phyloP scores from a whole-genome alignment of 2,329 filamentous ascomycete genomes.

The Acrodontium crateriforme region DNA sequence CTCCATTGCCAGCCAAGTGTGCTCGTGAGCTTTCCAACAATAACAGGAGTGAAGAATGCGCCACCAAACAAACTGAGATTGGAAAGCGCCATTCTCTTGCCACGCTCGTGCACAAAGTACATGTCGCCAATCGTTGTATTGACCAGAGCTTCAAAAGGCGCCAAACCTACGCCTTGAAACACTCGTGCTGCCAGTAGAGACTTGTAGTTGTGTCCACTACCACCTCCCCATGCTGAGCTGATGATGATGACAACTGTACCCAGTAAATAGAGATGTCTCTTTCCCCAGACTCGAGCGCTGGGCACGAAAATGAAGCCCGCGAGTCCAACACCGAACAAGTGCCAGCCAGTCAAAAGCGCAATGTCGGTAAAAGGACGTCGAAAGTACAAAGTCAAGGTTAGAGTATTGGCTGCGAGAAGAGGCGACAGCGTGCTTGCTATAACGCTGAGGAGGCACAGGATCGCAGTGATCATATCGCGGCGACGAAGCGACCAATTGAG shows the following conservation, averaged over 20 bases:
- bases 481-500: slow-evolving; percentile 80
- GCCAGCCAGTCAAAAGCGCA: slow-evolving; percentile 75
- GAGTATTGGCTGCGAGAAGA: slow-evolving; percentile 75
- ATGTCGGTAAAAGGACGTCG: slow-evolving; percentile 54
- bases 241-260: slow-evolving; percentile 60
- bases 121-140: slow-evolving; percentile 82
- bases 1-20: slow-evolving; percentile 72
- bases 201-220: slow-evolving; percentile 50
- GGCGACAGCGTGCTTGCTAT: slow-evolving; percentile 75
- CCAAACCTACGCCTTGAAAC: slow-evolving; percentile 73
- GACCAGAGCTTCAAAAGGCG: slow-evolving; percentile 79
- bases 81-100: slow-evolving; percentile 72
- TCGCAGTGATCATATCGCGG: slow-evolving; percentile 64
- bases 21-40: slow-evolving; percentile 73
- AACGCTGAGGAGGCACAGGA: slow-evolving; percentile 67
- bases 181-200: slow-evolving; percentile 66
- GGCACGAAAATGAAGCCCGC: slow-evolving; percentile 78
- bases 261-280: slow-evolving; percentile 73
- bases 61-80: slow-evolving; percentile 59
- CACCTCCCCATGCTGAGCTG: slow-evolving; percentile 67
- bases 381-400: slow-evolving; percentile 60
- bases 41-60: slow-evolving; percentile 69
- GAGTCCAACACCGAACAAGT: slow-evolving; percentile 67
- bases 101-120: slow-evolving; percentile 73
- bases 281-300: slow-evolving; percentile 80